Base-by-base conservation (phyloP, 2,329 filamentous ascomycete species). In the Penicillium sp. region DNA sequence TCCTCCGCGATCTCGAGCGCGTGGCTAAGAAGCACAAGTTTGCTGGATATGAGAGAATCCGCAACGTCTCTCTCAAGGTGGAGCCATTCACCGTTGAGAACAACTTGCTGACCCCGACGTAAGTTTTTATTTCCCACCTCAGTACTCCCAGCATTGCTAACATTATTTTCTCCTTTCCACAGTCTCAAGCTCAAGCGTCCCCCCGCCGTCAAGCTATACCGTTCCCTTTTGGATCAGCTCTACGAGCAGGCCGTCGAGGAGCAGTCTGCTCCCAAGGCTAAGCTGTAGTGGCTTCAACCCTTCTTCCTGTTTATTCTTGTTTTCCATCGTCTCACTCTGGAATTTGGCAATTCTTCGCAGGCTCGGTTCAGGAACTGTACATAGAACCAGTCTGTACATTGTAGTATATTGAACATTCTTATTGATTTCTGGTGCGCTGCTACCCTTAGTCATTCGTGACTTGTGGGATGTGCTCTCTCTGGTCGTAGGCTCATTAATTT, bases 71-170 rank as follows among this genome's bases (percentile, higher is more conserved):
- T 61, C 77, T 99, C 65, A 87, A 89, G 67, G 67, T 97, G 15
- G 94, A 99, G 58, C 94, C 94, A 2, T 97, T 99, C 68, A 90
- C 87, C 1, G 87, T 97, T 63, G 92, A 96, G 50, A 99, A 99
- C 71, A 90, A 96, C 75, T 81, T 97, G 49, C 78, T 81, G 63
- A 81, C 78, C 8, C 78, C 78, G 11, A 81, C 78, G 73, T 79
- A 68, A 69, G 76, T 76, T 50, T 29, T 19, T 92, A 71, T 49
- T 16, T n/a, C 25, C 25, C 33, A 3, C 36, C 5, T 36, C 23
- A 38, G 2, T 36, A 23, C 5, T 15, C 8, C 27, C 5, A 13
- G 29, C 31, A 33, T 55, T 63, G 46, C 69, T 68, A 65, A 70
- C 53, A 19, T 21, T 3, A 10, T 21, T 31, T 16, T 31, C 6